phyloP scores from a whole-genome alignment of 2,329 filamentous ascomycete species.

The Paecilomyces formosus region DNA sequence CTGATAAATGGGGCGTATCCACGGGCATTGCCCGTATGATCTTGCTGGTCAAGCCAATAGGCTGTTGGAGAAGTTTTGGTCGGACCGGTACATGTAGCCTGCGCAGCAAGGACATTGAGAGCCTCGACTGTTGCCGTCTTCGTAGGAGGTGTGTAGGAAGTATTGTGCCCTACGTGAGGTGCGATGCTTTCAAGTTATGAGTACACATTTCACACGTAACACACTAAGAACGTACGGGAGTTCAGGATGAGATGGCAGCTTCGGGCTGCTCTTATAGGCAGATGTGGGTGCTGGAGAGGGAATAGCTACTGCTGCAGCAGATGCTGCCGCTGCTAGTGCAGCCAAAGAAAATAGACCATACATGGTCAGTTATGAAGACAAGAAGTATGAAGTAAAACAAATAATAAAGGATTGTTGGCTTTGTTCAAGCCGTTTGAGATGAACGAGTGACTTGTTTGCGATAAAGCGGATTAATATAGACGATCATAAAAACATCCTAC shows the following conservation, averaged over 20 bases:
- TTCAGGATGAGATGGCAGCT: slow-evolving; percentile 1
- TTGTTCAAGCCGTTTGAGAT: neutral
- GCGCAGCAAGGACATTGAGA: too few relatives aligned
- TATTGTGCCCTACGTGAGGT: neutral
- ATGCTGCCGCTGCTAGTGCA: neutral
- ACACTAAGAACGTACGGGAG: slow-evolving; percentile 9
- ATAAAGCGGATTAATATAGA: neutral
- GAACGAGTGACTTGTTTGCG: neutral
- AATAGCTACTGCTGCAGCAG: neutral
- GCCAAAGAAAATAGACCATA: neutral
- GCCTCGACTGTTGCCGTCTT: slow-evolving; percentile 2
- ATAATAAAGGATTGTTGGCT: neutral
- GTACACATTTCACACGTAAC: slow-evolving; percentile 5
- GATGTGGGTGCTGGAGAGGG: neutral
- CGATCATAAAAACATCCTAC: neutral
- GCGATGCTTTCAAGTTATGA: neutral
- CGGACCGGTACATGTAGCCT: too few relatives aligned
- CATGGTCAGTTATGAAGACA: neutral
- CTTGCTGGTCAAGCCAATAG: too few relatives aligned
- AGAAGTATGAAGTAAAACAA: too few relatives aligned
- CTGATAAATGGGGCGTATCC: too few relatives aligned
- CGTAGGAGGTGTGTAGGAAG: slow-evolving; percentile 4
- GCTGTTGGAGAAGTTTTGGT: too few relatives aligned
- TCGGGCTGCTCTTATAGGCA: neutral
- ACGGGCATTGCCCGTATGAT: too few relatives aligned